Conservation (phyloP, 2,329 filamentous ascomycete species). For the Epichloe elymi region DNA sequence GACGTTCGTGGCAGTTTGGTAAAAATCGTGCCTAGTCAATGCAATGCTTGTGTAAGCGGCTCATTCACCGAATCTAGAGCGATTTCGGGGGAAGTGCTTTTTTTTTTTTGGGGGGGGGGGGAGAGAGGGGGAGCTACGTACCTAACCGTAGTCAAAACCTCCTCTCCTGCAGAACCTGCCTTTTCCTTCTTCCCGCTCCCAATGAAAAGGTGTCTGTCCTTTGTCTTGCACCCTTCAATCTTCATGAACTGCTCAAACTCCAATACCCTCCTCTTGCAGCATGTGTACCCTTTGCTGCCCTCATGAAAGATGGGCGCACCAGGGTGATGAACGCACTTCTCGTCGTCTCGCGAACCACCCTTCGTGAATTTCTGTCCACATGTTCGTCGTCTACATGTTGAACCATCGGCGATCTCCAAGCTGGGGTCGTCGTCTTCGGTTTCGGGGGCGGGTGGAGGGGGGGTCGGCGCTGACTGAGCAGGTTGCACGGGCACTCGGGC, state of each 20-base stretch:
- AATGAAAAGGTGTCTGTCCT: conserved; percentile 71
- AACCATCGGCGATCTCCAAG: conserved; percentile 58
- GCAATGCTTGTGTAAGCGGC: background rate
- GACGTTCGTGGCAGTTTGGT: conserved; percentile 75
- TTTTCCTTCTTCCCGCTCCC: conserved; percentile 57
- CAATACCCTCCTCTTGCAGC: conserved; percentile 87
- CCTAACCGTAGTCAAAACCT: conserved; percentile 67
- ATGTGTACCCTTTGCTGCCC: conserved; percentile 94
- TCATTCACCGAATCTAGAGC: background rate
- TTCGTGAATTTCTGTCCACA: conserved; percentile 58
- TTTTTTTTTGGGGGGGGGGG: too few relatives aligned
- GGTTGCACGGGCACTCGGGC: conserved; percentile 25
- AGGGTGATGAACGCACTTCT: conserved; percentile 79
- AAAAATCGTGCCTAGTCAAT: conserved; percentile 58
- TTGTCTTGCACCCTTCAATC: conserved; percentile 80
- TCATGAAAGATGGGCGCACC: conserved; percentile 92
- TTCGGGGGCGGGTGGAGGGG: conserved; percentile 52
- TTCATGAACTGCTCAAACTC: conserved; percentile 98
- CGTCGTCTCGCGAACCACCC: conserved; percentile 46
- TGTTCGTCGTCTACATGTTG: conserved; percentile 62
- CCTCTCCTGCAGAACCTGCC: conserved; percentile 42
- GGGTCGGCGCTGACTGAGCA: conserved; percentile 35
- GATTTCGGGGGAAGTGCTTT: background rate
- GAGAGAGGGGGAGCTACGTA: conserved; percentile 32
- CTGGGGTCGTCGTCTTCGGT: conserved; percentile 78